phyloP scores from a whole-genome alignment of 495 filamentous ascomycete species.

The Penicillium longicatenatum region DNA sequence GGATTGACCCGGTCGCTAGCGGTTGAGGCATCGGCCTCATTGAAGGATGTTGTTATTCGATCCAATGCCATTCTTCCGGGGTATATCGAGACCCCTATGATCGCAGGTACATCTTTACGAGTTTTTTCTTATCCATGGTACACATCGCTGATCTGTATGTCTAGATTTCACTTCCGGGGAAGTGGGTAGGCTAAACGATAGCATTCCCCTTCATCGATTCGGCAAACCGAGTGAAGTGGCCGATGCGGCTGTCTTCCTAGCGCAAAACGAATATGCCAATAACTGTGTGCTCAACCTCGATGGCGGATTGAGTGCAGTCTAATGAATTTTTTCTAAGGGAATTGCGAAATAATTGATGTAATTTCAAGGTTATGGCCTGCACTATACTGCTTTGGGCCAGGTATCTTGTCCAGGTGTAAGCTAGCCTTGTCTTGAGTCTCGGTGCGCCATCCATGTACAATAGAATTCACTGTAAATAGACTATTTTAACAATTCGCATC shows the following conservation, averaged over 20 bases:
- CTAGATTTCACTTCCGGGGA: constrained; percentile 41
- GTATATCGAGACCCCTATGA: constrained; percentile 81
- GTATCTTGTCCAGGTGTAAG: too few species aligned
- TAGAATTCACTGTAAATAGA: too few species aligned
- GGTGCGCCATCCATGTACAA: too few species aligned
- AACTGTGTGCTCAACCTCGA: constrained; percentile 87
- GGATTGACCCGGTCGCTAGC: constrained; percentile 75
- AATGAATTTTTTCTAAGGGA: background rate
- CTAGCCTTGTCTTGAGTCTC: too few species aligned
- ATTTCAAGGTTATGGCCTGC: background rate
- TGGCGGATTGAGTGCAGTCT: constrained; percentile 74
- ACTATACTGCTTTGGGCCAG: background rate
- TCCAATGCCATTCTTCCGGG: constrained; percentile 84
- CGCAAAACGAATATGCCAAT: constrained; percentile 76
- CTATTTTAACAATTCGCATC: too few species aligned
- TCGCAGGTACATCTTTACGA: constrained; percentile 52
- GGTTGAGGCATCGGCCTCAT: constrained; percentile 52
- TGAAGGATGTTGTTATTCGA: constrained; percentile 53
- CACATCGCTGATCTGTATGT: background rate
- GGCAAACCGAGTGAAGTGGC: constrained; percentile 71
- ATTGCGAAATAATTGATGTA: too few species aligned
- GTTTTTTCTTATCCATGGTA: background rate
- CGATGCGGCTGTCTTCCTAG: constrained; percentile 78
- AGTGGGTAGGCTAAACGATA: constrained; percentile 34
- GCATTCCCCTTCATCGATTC: constrained; percentile 70